Evolutionary conservation across 2,329 filamentous ascomycete genomes (phyloP).

Genomic region (Furcasterigmium furcatum): DNA sequence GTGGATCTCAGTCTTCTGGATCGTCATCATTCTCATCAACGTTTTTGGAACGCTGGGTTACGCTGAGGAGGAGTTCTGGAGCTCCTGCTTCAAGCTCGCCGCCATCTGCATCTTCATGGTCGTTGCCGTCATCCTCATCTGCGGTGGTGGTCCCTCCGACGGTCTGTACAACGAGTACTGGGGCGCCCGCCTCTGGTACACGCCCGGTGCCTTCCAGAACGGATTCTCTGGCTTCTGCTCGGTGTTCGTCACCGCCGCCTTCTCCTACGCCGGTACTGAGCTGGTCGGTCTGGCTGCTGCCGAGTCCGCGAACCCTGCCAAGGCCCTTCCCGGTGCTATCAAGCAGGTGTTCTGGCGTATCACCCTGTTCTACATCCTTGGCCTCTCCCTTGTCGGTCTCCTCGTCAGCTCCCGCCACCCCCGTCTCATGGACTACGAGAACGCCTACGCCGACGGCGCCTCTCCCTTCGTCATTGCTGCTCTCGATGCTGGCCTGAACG

Average conservation of each 20-base stretch:
- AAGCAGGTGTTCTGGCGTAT: slow-evolving; percentile 66
- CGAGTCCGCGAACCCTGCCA: slow-evolving; percentile 63
- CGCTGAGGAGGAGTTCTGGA: slow-evolving; percentile 54
- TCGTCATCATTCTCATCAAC: slow-evolving; percentile 47
- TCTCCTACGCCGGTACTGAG: slow-evolving; percentile 66
- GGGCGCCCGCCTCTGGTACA: slow-evolving; percentile 38
- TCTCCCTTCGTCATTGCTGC: slow-evolving; percentile 12
- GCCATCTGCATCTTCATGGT: slow-evolving; percentile 62
- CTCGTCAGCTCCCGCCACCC: slow-evolving; percentile 38
- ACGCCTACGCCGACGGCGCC: slow-evolving; percentile 36
- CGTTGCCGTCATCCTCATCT: slow-evolving; percentile 52
- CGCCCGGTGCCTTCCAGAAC: slow-evolving; percentile 56
- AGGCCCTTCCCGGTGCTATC: slow-evolving; percentile 72
- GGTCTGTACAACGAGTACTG: slow-evolving; percentile 36
- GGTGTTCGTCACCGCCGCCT: slow-evolving; percentile 68
- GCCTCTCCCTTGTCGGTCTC: slow-evolving; percentile 45
- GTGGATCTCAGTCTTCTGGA: slow-evolving; percentile 52
- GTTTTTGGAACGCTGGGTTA: slow-evolving; percentile 52
- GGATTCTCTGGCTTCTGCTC: slow-evolving; percentile 68
- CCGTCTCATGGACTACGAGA: slow-evolving; percentile 36
- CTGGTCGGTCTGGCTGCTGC: slow-evolving; percentile 68
- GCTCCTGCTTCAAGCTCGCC: slow-evolving; percentile 51
- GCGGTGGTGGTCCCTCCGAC: slow-evolving; percentile 50
- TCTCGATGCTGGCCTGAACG: slow-evolving; percentile 30
- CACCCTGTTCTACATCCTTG: slow-evolving; percentile 47